Evolutionary conservation across 1,284 basidiomycete species (phyloP), one percentile per base, ranked within the genome.

Genomic region (Fomitopsis schrenkii): DNA sequence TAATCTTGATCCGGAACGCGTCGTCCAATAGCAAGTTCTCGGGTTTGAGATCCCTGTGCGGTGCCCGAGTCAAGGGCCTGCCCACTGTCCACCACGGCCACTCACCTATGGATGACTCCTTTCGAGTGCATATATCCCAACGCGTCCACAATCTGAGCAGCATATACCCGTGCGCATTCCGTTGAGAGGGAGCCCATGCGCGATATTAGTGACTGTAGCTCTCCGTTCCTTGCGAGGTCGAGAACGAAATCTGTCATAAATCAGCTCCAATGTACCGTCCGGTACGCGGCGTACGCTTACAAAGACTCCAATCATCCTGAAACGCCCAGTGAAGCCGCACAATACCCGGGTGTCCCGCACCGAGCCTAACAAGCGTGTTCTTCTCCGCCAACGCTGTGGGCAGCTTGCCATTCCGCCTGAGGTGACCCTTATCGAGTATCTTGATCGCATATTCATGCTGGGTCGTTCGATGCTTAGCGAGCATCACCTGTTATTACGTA

Each of bases 1-100:
- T 94, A 22, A 99, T 86, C 76, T 97, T 98, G 74, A 98, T 86
- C 57, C 94, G 86, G 77, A 88, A 92, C 22, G 88, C 83, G 55
- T 86, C 84, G 69, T 96, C 94, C 45, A 98, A 81, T 15, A 99
- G 80, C 46, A 98, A 83, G 74, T 97, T 97, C 75, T 97, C 94
- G 1, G 95, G 95, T 76, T 97, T 97, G 45, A 97, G 80, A 75
- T 96, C 94, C 41, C 86, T 87, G 72, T 40, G 57, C 42, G 33
- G 52, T 36, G 53, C 36, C 30, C 28, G 28, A 50, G 35, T 35
- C 22, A 30, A 55, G 40, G 48, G 26, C 15, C 35, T 22, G 53
- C 12, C 41, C 44, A 17, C 22, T 28, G 54, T 19, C 44, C 19
- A 17, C 33, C 42, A 19, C 40, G 53, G 52, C 36, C 26, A 70